Evolutionary conservation across 306 rosid species (phyloP), one percentile per base, ranked within the genome.

Genomic region (Cotoneaster glaucophyllus): DNA sequence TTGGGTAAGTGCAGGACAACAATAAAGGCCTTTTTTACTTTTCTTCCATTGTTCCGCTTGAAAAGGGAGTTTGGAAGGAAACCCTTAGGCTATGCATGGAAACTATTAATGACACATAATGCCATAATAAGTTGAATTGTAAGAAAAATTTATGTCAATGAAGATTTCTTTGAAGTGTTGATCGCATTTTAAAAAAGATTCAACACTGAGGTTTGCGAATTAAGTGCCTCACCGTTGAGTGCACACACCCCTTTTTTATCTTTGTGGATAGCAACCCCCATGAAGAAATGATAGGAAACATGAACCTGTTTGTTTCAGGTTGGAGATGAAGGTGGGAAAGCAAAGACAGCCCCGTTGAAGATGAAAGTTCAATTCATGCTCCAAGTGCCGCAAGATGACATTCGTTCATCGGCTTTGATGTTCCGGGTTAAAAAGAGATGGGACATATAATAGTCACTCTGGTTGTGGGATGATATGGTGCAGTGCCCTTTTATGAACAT

Each of bases 351-450:
- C 41, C 99, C 99, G 2, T 67, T 89, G 99, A 91, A 92, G 90
- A 90, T 89, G 97, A 95, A 92, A 65, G 88, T 90, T 80, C 99
- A 95, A 77, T 86, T 92, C 90, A 95, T 95, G 99, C 96, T 95
- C 39, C 99, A 95, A 82, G 97, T 95, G 76, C 99, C 99, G 64
- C 97, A 92, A 66, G 96, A 92, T 59, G 89, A 90, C 85, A 87
- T 95, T 41, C 87, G 74, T 73, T 90, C 97, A 74, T 85, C 98
- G 29, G 88, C 81, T 66, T 84, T 95, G 77, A 90, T 95, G 97
- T 89, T 95, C 86, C 89, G 98, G 62, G 81, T 95, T 63, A 95
- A 95, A 85, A 95, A 92, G 87, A 89, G 99, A 90, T 90, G 97
- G 97, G 99, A 95, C 78, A 81, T 95, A 71, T 62, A 74, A 68